Base-by-base conservation (phyloP, 2,329 filamentous ascomycete genomes). In the Aspergillus sojae region DNA sequence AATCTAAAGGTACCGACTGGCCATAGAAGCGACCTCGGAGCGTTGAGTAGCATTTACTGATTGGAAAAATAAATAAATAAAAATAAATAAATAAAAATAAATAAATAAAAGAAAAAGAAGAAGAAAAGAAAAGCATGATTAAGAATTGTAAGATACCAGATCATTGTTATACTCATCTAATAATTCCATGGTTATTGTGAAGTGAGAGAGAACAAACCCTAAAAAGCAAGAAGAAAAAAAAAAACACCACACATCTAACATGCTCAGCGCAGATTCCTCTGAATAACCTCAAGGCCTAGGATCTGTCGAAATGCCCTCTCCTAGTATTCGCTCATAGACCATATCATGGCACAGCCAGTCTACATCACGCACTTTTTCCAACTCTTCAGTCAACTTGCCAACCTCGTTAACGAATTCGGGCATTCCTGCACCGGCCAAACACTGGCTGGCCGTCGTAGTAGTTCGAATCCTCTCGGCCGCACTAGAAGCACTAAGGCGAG, bases 341-440 rank as follows among this genome's bases (percentile, higher is more conserved):
- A 75, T 74, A 26, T 82, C 84, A 75, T 89, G 87, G 48, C 81
- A 81, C 67, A 82, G 82, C 76, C 85, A 83, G 71, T 89, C 87
- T 5, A 89, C 86, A 65, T 84, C 83, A 46, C 84, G 81, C 5
- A 89, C 78, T 68, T 83, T 83, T 65, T 84, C 81, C 60, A 90
- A 70, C 65, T 83, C 79, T 32, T 89, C 86, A 19, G 88, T 86
- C 54, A 89, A 79, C 48, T 84, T 82, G 2, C 85, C 84, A 23
- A 89, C 85, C 63, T 87, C 84, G 28, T 75, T 80, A 11, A 87
- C 83, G 69, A 89, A 89, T 68, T 90, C 88, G 0, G 86, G 83
- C 75, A 90, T 83, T 4, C 88, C 88, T 16, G 84, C 85, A 1
- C 82, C 81, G 6, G 87, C 86, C 48, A 90, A 77, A 10, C 83